Base-by-base conservation (phyloP, 345 rosid species). In the Eucalyptus albens region DNA sequence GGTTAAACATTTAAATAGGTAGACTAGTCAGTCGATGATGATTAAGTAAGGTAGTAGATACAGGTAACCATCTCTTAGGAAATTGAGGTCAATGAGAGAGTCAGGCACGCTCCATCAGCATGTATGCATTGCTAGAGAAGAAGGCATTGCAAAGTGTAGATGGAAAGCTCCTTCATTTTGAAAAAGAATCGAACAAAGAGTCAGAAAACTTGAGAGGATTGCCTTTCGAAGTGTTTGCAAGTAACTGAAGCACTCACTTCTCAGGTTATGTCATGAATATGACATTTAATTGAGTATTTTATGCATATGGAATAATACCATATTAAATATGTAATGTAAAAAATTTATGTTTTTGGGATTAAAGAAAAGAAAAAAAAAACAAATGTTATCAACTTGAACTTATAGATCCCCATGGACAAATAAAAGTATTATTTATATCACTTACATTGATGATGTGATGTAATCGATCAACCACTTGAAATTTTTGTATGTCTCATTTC, bases 401-500 rank as follows among this genome's bases (percentile, higher is more conserved):
- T 56, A 24, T 22, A 56, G 6, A 56, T 56, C 29, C 62, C 62
- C 62, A 56, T 56, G 62, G 0, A 56, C 27, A 9, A 22, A 56
- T 26, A 56, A 59, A 59, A 26, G 65, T 5, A 26, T 56, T 11
- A 24, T 59, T 24, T 5, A 0, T 26, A 59, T 24, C 0, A 11
- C 0, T 59, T 26, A 59, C 0, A 59, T 1, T 9, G 6, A 56
- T 24, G 6, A 49, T 13, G 50, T 13, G 50, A 50, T 0, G 1
- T 27, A 60, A 60, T 27, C 15, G 0, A 60, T 6, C 16, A 27
- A 60, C 0, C n/a, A 11, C 15, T 0, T 12, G 0, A 60, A 60
- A 27, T 27, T 26, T 60, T 2, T 10, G 14, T 59, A 59, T 59
- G n/a, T 0, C 65, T 26, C 65, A 26, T 60, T 60, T 60, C 31